Evolutionary conservation across 768 basidiomycete genomes (phyloP).

Genomic region (Nidula microcarpa): DNA sequence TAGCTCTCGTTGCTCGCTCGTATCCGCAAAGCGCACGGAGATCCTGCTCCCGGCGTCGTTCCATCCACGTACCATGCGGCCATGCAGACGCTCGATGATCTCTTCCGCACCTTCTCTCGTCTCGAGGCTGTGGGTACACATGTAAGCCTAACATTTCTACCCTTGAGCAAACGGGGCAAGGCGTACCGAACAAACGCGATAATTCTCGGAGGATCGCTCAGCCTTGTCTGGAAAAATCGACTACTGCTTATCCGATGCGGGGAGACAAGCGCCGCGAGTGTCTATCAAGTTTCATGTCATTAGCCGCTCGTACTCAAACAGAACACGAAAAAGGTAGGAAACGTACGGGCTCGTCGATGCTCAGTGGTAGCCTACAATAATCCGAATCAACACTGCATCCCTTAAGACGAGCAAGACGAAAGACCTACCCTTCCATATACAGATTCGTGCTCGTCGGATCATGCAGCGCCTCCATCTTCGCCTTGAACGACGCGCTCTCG

Average conservation of each 20-base stretch:
- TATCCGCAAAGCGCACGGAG: conserved; percentile 79
- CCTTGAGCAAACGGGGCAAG: conserved; percentile 1
- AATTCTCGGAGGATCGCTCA: conserved; percentile 73
- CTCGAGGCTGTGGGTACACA: conserved; percentile 50
- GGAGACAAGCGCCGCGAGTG: conserved; percentile 59
- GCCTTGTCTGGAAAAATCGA: conserved; percentile 75
- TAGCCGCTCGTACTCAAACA: conserved; percentile 1
- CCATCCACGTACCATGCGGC: conserved; percentile 77
- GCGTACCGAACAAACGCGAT: conserved; percentile 79
- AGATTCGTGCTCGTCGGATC: conserved; percentile 71
- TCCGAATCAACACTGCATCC: conserved; percentile 1
- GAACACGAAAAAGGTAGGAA: not conserved
- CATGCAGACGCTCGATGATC: conserved; percentile 73
- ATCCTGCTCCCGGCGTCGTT: conserved; percentile 74
- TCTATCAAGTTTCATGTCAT: conserved; percentile 28
- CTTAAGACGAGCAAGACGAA: not conserved
- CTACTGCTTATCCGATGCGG: conserved; percentile 74
- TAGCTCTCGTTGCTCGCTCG: conserved; percentile 71
- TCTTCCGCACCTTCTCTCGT: conserved; percentile 72
- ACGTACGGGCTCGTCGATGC: conserved; percentile 62
- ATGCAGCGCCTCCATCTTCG: conserved; percentile 73
- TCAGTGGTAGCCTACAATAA: conserved; percentile 54
- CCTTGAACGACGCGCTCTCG: conserved; percentile 56
- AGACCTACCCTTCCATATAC: conserved; percentile 70
- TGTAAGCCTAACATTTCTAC: conserved; percentile 1